Percentiles rank a stretch among this genome's conserved stretches.
These are phyloP conservation scores for Nadsonia starkeyi-henricii DNA, from an alignment of 1,139 yeast species.

Conservation along the genomic window DNA sequence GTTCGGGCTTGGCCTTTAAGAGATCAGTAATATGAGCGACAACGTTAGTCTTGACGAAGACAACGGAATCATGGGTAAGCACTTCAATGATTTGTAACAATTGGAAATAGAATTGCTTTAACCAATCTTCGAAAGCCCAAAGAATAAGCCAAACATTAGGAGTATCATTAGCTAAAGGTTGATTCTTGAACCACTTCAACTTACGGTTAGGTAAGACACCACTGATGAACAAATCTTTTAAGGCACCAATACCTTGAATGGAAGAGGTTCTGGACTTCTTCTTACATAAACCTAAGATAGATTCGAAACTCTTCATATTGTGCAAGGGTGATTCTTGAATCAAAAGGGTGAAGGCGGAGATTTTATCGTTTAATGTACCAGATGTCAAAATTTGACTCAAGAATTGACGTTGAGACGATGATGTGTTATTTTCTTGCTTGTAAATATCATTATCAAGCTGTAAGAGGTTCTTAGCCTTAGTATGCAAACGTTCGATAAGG, in stretches of 20 bases:
- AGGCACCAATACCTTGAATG: conserved; percentile 75
- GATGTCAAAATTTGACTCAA: conserved; percentile 76
- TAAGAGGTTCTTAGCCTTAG: conserved; percentile 52
- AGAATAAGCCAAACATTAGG: conserved; percentile 42
- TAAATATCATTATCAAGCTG: conserved; percentile 62
- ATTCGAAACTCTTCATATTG: conserved; percentile 71
- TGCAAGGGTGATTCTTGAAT: conserved; percentile 94
- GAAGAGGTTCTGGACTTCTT: conserved; percentile 93
- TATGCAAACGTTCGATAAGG: conserved; percentile 42
- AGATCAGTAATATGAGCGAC: conserved; percentile 68
- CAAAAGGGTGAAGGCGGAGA: conserved; percentile 81
- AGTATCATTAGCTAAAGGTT: conserved; percentile 35
- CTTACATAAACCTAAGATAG: conserved; percentile 61
- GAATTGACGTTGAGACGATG: conserved; percentile 77
- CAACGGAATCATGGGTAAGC: conserved; percentile 81
- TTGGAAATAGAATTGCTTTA: conserved; percentile 62
- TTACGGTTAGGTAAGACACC: conserved; percentile 75
- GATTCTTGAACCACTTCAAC: conserved; percentile 66
- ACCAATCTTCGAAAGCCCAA: conserved; percentile 79
- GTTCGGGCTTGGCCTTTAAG: conserved; percentile 81
- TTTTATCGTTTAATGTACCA: conserved; percentile 93
- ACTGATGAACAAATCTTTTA: conserved; percentile 71
- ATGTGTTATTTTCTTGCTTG: conserved; percentile 57
- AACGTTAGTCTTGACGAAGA: conserved; percentile 71
- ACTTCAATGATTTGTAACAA: conserved; percentile 55